A percentile compares a stretch with the other conserved stretches of the same genome.
phyloP scores from a whole-genome alignment of 768 basidiomycete genomes.

The Trametes coccinea region DNA sequence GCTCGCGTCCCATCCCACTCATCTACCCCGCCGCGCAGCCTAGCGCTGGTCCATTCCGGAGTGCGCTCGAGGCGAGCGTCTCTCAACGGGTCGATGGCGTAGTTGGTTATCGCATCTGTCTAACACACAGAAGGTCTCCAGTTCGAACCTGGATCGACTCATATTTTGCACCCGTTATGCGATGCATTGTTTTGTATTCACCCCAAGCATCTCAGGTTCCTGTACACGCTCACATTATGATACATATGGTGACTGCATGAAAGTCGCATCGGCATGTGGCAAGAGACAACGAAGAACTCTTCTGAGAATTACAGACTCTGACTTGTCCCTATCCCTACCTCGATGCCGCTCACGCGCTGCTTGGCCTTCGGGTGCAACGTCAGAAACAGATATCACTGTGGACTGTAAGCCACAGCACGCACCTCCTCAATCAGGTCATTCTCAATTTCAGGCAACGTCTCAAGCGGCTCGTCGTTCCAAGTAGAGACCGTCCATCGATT shows the following conservation, averaged over 20 bases:
- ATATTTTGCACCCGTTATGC: slow-evolving; percentile 11
- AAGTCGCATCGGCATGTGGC: too few relatives aligned
- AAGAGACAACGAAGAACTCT: too few relatives aligned
- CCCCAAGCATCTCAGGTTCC: too few relatives aligned
- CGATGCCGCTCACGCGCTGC: slow-evolving; percentile 16
- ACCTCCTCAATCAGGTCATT: slow-evolving; percentile 60
- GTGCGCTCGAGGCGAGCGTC: too few relatives aligned
- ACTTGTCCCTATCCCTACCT: slow-evolving; percentile 16
- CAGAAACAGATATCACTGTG: not conserved
- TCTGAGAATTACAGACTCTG: slow-evolving; percentile 21
- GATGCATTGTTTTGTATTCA: too few relatives aligned
- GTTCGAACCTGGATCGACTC: slow-evolving; percentile 62
- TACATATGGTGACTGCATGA: too few relatives aligned
- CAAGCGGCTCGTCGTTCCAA: slow-evolving; percentile 51
- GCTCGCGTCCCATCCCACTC: not conserved
- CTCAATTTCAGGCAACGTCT: slow-evolving; percentile 63
- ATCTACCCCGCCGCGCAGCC: not conserved
- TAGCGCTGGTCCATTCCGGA: too few relatives aligned
- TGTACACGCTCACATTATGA: too few relatives aligned
- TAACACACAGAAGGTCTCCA: slow-evolving; percentile 78
- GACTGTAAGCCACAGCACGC: slow-evolving; percentile 7
- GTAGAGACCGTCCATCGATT: slow-evolving; percentile 72
- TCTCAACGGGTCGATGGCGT: slow-evolving; percentile 55
- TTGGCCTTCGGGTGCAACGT: slow-evolving; percentile 30
- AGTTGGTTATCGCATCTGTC: slow-evolving; percentile 84